Conservation (phyloP, 139 green algal species). For the Axilococcus clingmanii region DNA sequence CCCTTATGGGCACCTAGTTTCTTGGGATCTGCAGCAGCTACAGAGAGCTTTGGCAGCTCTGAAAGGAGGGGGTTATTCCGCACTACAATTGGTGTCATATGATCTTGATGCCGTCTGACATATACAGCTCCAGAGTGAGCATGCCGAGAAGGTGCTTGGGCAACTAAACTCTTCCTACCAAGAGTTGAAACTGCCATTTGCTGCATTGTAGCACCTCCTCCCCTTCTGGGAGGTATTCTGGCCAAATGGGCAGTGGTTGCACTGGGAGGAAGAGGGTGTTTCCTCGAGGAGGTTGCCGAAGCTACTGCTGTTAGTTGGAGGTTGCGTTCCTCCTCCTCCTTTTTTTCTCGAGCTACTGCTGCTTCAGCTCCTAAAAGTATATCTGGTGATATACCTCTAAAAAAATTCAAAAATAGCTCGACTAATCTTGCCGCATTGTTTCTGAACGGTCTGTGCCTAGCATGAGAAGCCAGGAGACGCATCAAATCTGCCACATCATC, state of each 20-base stretch:
- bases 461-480: constrained; percentile 44
- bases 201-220: background rate
- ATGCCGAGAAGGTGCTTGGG: background rate
- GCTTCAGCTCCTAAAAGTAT: constrained; percentile 11
- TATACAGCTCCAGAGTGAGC: constrained; percentile 15
- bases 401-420: constrained; percentile 52
- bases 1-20: constrained; percentile 7
- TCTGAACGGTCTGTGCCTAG: constrained; percentile 32
- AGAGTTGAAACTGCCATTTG: too few relatives aligned
- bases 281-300: too few relatives aligned
- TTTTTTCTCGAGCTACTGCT: background rate
- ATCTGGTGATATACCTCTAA: constrained; percentile 13
- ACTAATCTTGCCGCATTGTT: constrained; percentile 57
- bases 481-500: constrained; percentile 67
- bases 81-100: constrained; percentile 16
- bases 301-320: too few relatives aligned
- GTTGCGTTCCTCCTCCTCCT: background rate
- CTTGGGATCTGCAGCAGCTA: constrained; percentile 9
- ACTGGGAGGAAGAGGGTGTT: background rate
- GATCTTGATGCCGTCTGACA: constrained; percentile 22
- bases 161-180: too few relatives aligned
- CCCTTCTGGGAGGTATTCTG: constrained; percentile 4
- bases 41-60: constrained; percentile 15
- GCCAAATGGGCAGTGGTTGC: background rate
- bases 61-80: constrained; percentile 14